These are phyloP conservation scores for Pseudovirgaria hyperparasitica DNA, from an alignment of 2,329 filamentous ascomycete species.

Conservation along the genomic window DNA sequence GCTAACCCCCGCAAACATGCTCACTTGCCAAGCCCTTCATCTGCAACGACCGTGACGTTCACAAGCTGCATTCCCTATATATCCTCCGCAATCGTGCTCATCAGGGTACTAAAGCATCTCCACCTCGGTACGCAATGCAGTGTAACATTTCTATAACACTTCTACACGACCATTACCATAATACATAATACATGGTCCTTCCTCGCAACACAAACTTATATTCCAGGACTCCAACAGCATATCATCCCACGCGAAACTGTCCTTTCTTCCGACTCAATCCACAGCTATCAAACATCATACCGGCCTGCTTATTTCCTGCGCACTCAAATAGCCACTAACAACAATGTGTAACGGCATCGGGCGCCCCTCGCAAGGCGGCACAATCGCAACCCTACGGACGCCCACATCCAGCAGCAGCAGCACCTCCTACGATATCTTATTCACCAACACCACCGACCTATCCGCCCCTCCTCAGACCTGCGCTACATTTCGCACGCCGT, in stretches of 20 bases:
- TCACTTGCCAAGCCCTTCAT: too few relatives aligned
- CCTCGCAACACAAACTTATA: slow-evolving; percentile 1
- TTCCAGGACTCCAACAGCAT: slow-evolving; percentile 4
- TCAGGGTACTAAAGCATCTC: too few relatives aligned
- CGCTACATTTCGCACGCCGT: slow-evolving; percentile 14
- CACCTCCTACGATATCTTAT: slow-evolving; percentile 12
- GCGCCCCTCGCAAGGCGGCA: slow-evolving; percentile 20
- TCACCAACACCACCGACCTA: slow-evolving; percentile 8
- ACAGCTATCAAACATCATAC: neutral
- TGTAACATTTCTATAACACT: too few relatives aligned
- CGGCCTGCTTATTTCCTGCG: neutral
- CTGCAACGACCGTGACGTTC: too few relatives aligned
- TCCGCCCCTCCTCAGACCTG: slow-evolving; percentile 12
- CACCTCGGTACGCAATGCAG: too few relatives aligned
- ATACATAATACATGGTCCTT: neutral
- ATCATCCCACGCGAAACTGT: neutral
- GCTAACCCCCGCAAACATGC: neutral
- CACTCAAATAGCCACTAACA: neutral
- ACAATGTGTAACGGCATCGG: slow-evolving; percentile 17
- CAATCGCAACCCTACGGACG: slow-evolving; percentile 20
- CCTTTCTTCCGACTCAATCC: neutral
- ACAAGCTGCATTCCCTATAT: too few relatives aligned
- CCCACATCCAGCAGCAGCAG: slow-evolving; percentile 2
- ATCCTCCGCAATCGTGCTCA: too few relatives aligned
- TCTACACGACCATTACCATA: too few relatives aligned